These are phyloP conservation scores for Dichomitus squalens DNA, from an alignment of 1,284 basidiomycete genomes.

Conservation along the genomic window DNA sequence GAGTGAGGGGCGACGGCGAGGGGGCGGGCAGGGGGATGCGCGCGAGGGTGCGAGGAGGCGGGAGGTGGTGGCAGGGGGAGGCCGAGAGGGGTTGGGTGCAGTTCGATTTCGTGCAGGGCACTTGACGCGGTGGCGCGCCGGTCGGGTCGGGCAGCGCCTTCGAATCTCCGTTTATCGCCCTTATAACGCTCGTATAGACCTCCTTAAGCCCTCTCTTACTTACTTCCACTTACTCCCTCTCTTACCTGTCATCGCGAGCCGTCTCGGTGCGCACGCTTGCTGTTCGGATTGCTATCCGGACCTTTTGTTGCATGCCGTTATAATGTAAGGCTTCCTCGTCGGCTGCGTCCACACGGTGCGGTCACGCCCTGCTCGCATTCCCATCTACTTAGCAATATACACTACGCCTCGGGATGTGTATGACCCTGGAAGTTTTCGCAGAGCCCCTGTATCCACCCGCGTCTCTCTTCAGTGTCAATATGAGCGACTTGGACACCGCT, in stretches of 20 bases:
- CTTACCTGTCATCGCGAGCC: background rate
- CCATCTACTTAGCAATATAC: background rate
- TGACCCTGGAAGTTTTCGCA: background rate
- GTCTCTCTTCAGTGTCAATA: no score
- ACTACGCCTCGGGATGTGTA: background rate
- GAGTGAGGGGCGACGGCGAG: conserved; percentile 3
- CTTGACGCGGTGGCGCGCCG: conserved; percentile 25
- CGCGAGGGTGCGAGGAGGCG: conserved; percentile 7
- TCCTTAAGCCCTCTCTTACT: background rate
- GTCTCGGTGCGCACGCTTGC: no score
- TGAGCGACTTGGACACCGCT: no score
- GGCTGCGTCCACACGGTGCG: background rate
- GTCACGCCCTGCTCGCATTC: conserved; percentile 2
- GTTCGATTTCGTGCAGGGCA: conserved; percentile 16
- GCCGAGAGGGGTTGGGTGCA: conserved; percentile 16
- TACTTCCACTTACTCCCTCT: background rate
- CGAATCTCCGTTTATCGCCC: conserved; percentile 5
- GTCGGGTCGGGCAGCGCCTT: conserved; percentile 17
- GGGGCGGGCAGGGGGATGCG: conserved; percentile 8
- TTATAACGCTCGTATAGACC: background rate
- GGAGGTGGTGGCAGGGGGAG: conserved; percentile 17
- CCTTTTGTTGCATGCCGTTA: conserved; percentile 5
- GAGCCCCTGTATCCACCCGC: background rate
- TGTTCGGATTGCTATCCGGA: background rate
- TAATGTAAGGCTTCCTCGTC: background rate